Evolutionary conservation across 768 basidiomycete genomes (phyloP), one percentile per base, ranked within the genome.

Genomic region (Suillus brevipes): DNA sequence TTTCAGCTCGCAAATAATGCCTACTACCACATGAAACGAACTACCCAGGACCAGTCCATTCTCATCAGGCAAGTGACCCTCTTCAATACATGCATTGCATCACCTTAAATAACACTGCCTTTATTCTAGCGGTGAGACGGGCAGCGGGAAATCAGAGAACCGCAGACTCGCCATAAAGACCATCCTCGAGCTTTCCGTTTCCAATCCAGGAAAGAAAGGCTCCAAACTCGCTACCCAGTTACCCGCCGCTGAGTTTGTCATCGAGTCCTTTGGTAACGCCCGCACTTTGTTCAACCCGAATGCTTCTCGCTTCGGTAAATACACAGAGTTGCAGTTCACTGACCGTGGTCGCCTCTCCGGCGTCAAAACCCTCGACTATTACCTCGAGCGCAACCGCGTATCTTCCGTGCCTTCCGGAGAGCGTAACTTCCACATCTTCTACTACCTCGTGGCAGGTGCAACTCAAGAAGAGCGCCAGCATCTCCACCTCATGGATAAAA

Each of bases 351-450:
- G 95, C 4, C 79, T 99, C 0, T 88, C 83, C 55, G 97, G 97
- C 67, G 81, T 94, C 74, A 99, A 99, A 77, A 96, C 95, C 0
- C 88, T 99, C 67, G 95, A 98, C 74, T 98, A 99, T 79, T 97
- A 97, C 78, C 85, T 99, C 60, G 95, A 98, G 76, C 83, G 92
- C 62, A 92, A 89, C 70, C 88, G 95, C 12, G 94, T 98, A n/a
- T 85, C 94, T 7, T 87, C 88, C 25, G 86, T 92, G 0, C 92
- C 94, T 0, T 92, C 90, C 0, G 95, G 95, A 62, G 96, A 99
- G 77, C 87, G 96, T 13, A 98, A 97, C 69, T 98, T 99, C 75
- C 95, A 99, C 76, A 95, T 97, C 42, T 97, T 99, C 78, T 98
- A 99, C 75, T 97, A 97, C 76, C 87, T 99, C 71, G 88, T 96